These are phyloP conservation scores for Chytridiales sp. DNA, from an alignment of 371 early-diverging fungal species.

Conservation along the genomic window DNA sequence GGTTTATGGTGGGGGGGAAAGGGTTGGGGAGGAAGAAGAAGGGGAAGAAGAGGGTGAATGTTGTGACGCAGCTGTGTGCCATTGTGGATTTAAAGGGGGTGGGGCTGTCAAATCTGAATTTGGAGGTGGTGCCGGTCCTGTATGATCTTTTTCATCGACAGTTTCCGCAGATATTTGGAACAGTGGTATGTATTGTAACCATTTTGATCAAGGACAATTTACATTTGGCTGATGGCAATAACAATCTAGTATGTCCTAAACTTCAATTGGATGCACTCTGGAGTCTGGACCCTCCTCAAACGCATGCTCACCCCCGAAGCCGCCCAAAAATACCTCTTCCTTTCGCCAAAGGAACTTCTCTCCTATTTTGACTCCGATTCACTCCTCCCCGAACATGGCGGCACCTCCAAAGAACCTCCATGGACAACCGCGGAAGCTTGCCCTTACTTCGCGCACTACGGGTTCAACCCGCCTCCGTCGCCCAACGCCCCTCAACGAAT, in stretches of 20 bases:
- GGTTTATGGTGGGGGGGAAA: too few species aligned
- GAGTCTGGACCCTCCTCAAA: conserved; percentile 38
- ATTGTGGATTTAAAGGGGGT: conserved; percentile 38
- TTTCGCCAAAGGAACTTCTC: conserved; percentile 24
- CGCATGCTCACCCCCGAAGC: conserved; percentile 33
- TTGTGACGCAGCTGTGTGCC: conserved; percentile 21
- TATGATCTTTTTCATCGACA: conserved; percentile 39
- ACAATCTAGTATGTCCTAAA: conserved; percentile 38
- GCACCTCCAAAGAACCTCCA: too few species aligned
- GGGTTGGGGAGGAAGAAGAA: too few species aligned
- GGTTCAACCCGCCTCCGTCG: too few species aligned
- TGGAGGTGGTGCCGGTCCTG: conserved; percentile 39
- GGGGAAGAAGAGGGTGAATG: too few species aligned
- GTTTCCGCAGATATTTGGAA: conserved; percentile 39
- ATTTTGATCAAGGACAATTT: too few species aligned
- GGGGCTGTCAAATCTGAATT: conserved; percentile 36
- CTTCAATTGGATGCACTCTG: conserved; percentile 47
- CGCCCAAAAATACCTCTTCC: conserved; percentile 27
- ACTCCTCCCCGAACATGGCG: too few species aligned
- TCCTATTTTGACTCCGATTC: conserved; percentile 16
- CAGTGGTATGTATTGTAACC: conserved; percentile 21
- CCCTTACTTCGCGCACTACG: too few species aligned
- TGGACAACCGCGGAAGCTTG: too few species aligned
- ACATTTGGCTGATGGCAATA: background rate
- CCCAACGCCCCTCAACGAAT: too few species aligned